These are phyloP conservation scores for Baudoinia panamericana DNA, from an alignment of 495 filamentous ascomycete genomes.

Conservation along the genomic window DNA sequence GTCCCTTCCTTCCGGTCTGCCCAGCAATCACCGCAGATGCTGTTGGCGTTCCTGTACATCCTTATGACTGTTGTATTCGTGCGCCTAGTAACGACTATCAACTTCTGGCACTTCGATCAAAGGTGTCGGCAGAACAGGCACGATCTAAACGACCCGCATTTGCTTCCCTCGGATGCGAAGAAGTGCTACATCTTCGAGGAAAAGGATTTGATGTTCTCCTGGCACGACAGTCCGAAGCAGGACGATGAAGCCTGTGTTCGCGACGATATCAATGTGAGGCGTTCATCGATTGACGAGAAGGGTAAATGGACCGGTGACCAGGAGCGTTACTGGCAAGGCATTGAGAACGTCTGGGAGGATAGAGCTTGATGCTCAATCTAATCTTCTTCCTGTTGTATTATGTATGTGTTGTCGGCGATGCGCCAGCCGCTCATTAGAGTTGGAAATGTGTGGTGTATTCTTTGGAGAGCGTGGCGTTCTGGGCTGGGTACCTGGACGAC, in stretches of 20 bases:
- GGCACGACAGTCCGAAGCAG: slow-evolving; percentile 4
- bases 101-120: slow-evolving; percentile 5
- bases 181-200: slow-evolving; percentile 13
- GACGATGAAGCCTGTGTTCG: slow-evolving; percentile 3
- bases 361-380: neutral
- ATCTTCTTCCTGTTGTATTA: no score
- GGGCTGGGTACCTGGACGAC: no score
- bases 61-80: slow-evolving; percentile 6
- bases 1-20: slow-evolving; percentile 1
- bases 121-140: slow-evolving; percentile 3
- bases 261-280: slow-evolving; percentile 8
- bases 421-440: no score
- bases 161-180: slow-evolving; percentile 9
- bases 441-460: no score
- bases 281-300: slow-evolving; percentile 9
- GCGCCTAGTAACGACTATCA: slow-evolving; percentile 2
- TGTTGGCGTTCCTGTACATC: slow-evolving; percentile 6
- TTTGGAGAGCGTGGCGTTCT: no score
- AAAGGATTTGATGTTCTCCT: slow-evolving; percentile 17
- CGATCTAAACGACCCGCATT: slow-evolving; percentile 9
- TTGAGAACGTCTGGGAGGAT: slow-evolving; percentile 17
- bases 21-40: neutral
- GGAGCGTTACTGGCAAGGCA: slow-evolving; percentile 15
- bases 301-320: slow-evolving; percentile 14
- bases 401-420: no score